Evolutionary conservation across 1,139 yeast species (phyloP).

Genomic region (Hemisphaericaspora xylofermentans): DNA sequence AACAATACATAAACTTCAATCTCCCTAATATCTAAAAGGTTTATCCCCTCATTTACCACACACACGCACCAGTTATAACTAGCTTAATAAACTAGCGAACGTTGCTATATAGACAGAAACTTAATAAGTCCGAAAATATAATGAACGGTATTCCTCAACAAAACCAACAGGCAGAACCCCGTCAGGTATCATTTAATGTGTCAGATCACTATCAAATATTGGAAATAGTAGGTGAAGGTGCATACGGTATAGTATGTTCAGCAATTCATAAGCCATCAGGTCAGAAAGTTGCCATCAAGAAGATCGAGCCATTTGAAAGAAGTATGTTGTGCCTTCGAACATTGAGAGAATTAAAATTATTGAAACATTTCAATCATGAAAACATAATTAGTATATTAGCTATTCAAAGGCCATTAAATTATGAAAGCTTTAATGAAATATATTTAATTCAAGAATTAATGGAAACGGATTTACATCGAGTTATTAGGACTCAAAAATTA

Average conservation of each 20-base stretch:
- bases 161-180: constrained; percentile 7
- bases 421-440: constrained; percentile 55
- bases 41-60: too few relatives aligned
- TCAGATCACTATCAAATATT: constrained; percentile 38
- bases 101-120: not conserved
- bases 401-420: constrained; percentile 36
- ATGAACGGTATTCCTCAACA: not conserved
- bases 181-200: constrained; percentile 29
- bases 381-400: constrained; percentile 41
- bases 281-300: constrained; percentile 43
- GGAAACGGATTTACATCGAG: constrained; percentile 66
- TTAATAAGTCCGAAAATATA: not conserved
- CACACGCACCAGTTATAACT: too few relatives aligned
- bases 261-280: constrained; percentile 42
- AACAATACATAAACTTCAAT: too few relatives aligned
- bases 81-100: too few relatives aligned
- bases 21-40: too few relatives aligned
- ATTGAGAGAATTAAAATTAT: constrained; percentile 39
- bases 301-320: constrained; percentile 40
- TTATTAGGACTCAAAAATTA: constrained; percentile 52
- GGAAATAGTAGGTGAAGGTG: constrained; percentile 47
- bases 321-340: constrained; percentile 40
- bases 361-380: constrained; percentile 38
- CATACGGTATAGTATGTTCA: constrained; percentile 45
- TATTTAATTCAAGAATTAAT: constrained; percentile 69